A percentile compares a stretch with the other conserved stretches of the same genome.
Evolutionary conservation across 1,284 basidiomycete genomes (phyloP).

Genomic region (Ganoderma boninense): DNA sequence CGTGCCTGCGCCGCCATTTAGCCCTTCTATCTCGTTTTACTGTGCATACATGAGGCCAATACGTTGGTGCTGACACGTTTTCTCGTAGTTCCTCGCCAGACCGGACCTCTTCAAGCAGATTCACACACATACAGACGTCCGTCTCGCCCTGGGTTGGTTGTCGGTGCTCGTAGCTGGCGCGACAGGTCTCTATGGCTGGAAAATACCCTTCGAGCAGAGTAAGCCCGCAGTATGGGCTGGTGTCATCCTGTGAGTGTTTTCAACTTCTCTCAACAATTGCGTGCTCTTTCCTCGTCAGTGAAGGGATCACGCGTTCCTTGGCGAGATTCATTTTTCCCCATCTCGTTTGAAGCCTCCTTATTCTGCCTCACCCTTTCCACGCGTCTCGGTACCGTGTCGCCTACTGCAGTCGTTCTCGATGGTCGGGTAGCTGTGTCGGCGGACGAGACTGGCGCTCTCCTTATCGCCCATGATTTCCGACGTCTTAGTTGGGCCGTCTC

Average conservation of each 20-base stretch:
- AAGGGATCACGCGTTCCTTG: background rate
- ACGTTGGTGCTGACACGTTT: background rate
- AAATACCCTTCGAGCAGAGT: constrained; percentile 85
- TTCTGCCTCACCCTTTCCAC: background rate
- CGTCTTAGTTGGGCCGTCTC: background rate
- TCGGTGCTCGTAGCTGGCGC: constrained; percentile 82
- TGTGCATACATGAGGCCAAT: background rate
- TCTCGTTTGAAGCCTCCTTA: background rate
- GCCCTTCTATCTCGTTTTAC: background rate
- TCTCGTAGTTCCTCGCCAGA: constrained; percentile 74
- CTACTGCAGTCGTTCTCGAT: background rate
- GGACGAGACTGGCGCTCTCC: constrained; percentile 66
- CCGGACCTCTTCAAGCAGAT: constrained; percentile 87
- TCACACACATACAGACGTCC: constrained; percentile 86
- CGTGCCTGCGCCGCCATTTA: constrained; percentile 3
- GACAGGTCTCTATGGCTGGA: constrained; percentile 86
- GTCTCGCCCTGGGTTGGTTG: constrained; percentile 85
- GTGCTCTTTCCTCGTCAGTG: background rate
- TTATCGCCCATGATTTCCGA: constrained; percentile 52
- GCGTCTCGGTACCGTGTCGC: constrained; percentile 1
- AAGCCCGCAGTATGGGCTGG: constrained; percentile 84
- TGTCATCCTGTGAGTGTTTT: constrained; percentile 68
- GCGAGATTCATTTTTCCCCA: background rate
- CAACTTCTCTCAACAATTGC: constrained; percentile 1
- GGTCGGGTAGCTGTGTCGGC: constrained; percentile 2